Conservation (phyloP, 805 yeast genomes). For the Saccharomyces paradoxus region DNA sequence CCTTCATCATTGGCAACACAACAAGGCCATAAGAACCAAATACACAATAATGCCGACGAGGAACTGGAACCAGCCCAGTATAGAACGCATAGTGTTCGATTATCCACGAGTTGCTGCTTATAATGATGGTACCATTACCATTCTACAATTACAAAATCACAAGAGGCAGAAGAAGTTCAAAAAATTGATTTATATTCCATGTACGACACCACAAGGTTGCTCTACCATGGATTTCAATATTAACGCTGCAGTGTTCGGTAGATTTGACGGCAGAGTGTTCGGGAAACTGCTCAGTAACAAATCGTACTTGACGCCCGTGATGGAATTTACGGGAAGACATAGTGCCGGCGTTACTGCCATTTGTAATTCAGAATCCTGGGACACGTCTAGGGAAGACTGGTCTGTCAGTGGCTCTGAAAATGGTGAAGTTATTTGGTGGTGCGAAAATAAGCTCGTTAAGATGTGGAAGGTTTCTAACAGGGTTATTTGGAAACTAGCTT, state of each 20-base stretch:
- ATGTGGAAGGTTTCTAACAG: constrained; percentile 14
- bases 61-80: constrained; percentile 2
- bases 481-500: constrained; percentile 16
- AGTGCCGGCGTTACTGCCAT: constrained; percentile 27
- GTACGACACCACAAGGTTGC: constrained; percentile 33
- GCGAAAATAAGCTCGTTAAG: constrained; percentile 18
- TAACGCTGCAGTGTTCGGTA: constrained; percentile 30
- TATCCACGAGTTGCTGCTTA: constrained; percentile 31
- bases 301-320: constrained; percentile 27
- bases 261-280: constrained; percentile 30
- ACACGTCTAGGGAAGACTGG: constrained; percentile 17
- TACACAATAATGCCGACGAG: constrained; percentile 21
- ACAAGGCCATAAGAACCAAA: constrained; percentile 28
- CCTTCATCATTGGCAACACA: constrained; percentile 29
- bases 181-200: constrained; percentile 29
- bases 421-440: constrained; percentile 32
- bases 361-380: constrained; percentile 17
- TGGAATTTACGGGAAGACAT: constrained; percentile 26
- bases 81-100: constrained; percentile 27
- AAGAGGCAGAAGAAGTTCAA: constrained; percentile 16
- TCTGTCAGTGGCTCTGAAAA: constrained; percentile 28
- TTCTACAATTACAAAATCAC: constrained; percentile 24
- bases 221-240: constrained; percentile 30
- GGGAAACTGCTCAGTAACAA: constrained; percentile 30
- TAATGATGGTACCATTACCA: constrained; percentile 30